Evolutionary conservation across 192 early-diverging fungal species (phyloP), one percentile per base, ranked within the genome.

Genomic region (Paraglomus brasilianum): DNA sequence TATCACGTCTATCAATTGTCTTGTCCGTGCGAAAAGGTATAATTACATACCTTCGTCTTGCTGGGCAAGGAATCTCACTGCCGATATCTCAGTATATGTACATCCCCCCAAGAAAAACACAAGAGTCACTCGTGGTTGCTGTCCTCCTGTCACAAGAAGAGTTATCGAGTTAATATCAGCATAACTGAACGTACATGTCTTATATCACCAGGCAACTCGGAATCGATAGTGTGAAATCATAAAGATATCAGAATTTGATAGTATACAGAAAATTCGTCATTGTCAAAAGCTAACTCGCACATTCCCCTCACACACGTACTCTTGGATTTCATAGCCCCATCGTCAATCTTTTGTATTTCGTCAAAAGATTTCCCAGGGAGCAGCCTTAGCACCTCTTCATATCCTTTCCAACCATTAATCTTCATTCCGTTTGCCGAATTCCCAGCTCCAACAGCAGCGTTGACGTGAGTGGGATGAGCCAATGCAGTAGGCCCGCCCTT

Each of bases 71-170:
- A 94, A 89, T 4, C 97, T 84, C n/a, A 95, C 81, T 15, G 97
- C 93, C 4, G 95, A 84, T 17, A 97, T 86, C 79, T 98, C 96
- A 4, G 96, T 91, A 40, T 83, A 90, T 0, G 95, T 97, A 75
- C 96, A 97, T 15, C 96, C 96, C 43, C 96, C 96, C 10, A 98
- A 78, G 73, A 97, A 98, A 56, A 98, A 88, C 1, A 98, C 86
- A 48, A 98, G 71, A 7, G 95, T 96, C 13, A 87, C 82, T 11
- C 81, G 78, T 41, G 82, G 77, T 70, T 89, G 84, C 14, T 81
- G 78, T 21, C 77, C 80, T 24, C 82, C 81, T 39, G 80, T 81
- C 66, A 76, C 30, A 30, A 30, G 30, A 30, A 30, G 1, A 30
- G 30, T 30, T 50, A 19, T 17, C 15, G 49, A 19, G 19, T 17